Percentiles rank a stretch among this genome's conserved stretches.
Evolutionary conservation across 2,329 filamentous ascomycete genomes (phyloP).

Genomic region (Pseudogymnoascus sp.): DNA sequence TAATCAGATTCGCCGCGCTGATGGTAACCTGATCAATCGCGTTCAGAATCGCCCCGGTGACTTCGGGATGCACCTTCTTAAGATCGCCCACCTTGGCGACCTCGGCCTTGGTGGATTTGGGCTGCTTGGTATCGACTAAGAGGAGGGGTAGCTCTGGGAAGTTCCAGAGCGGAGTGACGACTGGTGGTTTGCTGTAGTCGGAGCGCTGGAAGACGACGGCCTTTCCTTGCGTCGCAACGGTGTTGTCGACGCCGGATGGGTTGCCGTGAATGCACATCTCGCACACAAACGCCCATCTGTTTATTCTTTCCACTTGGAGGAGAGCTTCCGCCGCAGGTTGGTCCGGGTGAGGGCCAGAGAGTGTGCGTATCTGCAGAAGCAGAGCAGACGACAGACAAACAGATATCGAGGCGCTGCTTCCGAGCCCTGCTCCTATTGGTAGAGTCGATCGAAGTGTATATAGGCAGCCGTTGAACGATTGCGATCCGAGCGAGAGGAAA

Average conservation of each 20-base stretch:
- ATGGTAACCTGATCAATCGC: conserved; percentile 69
- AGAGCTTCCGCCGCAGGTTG: conserved; percentile 83
- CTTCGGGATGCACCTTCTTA: conserved; percentile 61
- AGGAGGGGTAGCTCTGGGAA: conserved; percentile 90
- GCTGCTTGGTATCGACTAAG: conserved; percentile 79
- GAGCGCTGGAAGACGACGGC: conserved; percentile 82
- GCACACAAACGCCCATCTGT: conserved; percentile 93
- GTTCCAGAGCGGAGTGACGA: conserved; percentile 67
- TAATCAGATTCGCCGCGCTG: conserved; percentile 46
- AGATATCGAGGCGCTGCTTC: conserved; percentile 88
- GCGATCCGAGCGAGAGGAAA: conserved; percentile 77
- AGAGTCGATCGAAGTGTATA: conserved; percentile 93
- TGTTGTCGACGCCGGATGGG: conserved; percentile 94
- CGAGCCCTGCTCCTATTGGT: conserved; percentile 82
- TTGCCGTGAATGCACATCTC: conserved; percentile 98
- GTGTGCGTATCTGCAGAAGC: conserved; percentile 76
- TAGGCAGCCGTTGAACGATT: conserved; percentile 69
- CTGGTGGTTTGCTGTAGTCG: conserved; percentile 69
- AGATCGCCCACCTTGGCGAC: conserved; percentile 78
- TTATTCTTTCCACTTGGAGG: conserved; percentile 87
- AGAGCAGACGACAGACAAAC: conserved; percentile 82
- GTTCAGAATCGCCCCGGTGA: conserved; percentile 74
- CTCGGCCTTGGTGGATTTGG: conserved; percentile 77
- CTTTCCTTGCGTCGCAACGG: conserved; percentile 86
- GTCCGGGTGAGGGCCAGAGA: conserved; percentile 86